These are phyloP conservation scores for Zalaria sp. DNA, from an alignment of 2,329 filamentous ascomycete species.

Conservation along the genomic window DNA sequence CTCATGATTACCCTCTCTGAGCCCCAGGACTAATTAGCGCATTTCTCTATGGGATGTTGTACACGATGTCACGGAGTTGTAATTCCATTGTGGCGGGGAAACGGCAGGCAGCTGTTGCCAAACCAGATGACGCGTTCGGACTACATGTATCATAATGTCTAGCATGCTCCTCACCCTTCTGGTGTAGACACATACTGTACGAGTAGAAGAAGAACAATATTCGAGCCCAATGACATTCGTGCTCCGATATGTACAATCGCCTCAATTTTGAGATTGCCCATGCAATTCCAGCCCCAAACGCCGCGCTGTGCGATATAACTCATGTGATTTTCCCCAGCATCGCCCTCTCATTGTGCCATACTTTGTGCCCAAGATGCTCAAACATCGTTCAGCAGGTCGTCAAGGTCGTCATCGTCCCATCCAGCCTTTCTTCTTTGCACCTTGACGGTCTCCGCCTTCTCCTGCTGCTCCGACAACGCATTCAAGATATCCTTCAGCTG, in stretches of 20 bases:
- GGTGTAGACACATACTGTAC: no score
- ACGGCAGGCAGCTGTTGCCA: no score
- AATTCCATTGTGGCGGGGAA: no score
- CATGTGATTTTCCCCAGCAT: not conserved
- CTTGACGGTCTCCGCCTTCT: conserved; percentile 70
- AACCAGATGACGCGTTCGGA: not conserved
- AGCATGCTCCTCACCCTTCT: no score
- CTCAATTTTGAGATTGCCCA: no score
- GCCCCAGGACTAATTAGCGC: no score
- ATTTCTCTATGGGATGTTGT: no score
- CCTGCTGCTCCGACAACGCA: conserved; percentile 60
- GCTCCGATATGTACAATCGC: not conserved
- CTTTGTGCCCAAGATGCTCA: conserved; percentile 4
- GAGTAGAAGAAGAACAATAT: no score
- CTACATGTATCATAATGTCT: not conserved
- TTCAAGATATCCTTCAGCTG: conserved; percentile 87
- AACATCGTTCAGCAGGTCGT: conserved; percentile 45
- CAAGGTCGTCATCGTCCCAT: conserved; percentile 73
- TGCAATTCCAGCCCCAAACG: not conserved
- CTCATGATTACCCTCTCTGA: no score
- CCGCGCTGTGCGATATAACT: not conserved
- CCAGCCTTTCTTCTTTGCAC: conserved; percentile 70
- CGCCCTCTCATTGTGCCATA: not conserved
- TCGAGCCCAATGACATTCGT: not conserved
- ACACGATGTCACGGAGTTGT: no score